Evolutionary conservation across 176 grass and related monocot species (phyloP).

Genomic region (Hordeum marinum): DNA sequence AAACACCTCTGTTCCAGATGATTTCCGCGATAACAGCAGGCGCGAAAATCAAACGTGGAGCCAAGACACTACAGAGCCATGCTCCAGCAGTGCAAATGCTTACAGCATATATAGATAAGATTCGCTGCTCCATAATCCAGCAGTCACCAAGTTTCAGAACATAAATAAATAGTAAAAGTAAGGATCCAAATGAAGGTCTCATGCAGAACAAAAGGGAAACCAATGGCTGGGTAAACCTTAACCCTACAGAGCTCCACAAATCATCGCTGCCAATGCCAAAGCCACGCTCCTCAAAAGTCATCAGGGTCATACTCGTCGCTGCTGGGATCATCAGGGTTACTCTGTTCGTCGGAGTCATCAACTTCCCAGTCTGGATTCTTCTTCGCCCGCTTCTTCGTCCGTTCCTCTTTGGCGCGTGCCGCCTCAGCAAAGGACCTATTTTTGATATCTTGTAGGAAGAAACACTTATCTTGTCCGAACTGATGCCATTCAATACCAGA

Average conservation of each 20-base stretch:
- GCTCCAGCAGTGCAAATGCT: neutral
- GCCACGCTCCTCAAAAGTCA: neutral
- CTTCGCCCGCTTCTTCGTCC: neutral
- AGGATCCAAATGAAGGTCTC: neutral
- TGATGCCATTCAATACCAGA: neutral
- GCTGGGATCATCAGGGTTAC: neutral
- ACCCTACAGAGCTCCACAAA: neutral
- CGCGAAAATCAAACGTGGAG: neutral
- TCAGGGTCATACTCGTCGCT: neutral
- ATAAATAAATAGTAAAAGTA: neutral
- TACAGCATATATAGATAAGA: neutral
- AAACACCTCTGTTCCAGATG: neutral
- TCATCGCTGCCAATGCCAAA: neutral
- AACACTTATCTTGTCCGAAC: constrained; percentile 8
- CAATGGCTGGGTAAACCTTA: neutral
- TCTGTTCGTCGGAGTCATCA: neutral
- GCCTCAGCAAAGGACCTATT: neutral
- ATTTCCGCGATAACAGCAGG: neutral
- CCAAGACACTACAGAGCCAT: neutral
- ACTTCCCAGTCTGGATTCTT: neutral
- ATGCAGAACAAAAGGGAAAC: too few relatives aligned
- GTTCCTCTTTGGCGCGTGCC: neutral
- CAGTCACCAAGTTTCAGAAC: neutral
- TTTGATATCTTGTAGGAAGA: neutral
- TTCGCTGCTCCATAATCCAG: neutral